Percentiles rank a stretch among this genome's conserved stretches.
phyloP scores from a whole-genome alignment of 2,329 filamentous ascomycete species.

The Phyllosticta capitalensis region DNA sequence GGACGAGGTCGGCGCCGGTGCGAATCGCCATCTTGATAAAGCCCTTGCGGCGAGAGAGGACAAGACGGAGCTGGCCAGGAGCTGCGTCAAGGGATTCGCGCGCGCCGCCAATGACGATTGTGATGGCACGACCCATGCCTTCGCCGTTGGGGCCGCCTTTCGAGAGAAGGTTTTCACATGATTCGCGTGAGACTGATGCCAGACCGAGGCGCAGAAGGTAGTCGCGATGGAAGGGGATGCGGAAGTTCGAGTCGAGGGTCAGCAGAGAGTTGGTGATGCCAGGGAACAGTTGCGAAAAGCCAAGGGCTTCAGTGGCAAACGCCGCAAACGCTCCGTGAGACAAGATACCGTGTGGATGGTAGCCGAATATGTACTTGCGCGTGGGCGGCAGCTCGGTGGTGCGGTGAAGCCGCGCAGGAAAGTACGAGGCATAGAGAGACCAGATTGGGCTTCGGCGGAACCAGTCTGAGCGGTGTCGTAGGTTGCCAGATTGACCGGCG shows the following conservation, averaged over 20 bases:
- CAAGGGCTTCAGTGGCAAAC: conserved; percentile 82
- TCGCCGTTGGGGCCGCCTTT: conserved; percentile 67
- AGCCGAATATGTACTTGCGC: conserved; percentile 92
- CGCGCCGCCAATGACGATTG: conserved; percentile 89
- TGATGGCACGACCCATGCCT: conserved; percentile 91
- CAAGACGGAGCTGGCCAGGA: conserved; percentile 65
- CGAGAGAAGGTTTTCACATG: conserved; percentile 78
- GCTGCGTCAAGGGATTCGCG: conserved; percentile 84
- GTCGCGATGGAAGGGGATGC: conserved; percentile 86
- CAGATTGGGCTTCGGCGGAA: conserved; percentile 67
- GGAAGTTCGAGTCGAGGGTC: conserved; percentile 93
- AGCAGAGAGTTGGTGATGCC: conserved; percentile 90
- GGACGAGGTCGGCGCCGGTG: conserved; percentile 87
- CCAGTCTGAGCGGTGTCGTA: conserved; percentile 65
- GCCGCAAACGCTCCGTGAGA: conserved; percentile 90
- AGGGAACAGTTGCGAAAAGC: conserved; percentile 79
- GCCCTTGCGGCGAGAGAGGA: conserved; percentile 76
- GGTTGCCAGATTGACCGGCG: conserved; percentile 63
- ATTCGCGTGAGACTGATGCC: conserved; percentile 80
- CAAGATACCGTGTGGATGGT: conserved; percentile 96
- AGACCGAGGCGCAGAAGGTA: conserved; percentile 86
- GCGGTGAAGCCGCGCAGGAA: conserved; percentile 79
- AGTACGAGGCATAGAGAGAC: conserved; percentile 87
- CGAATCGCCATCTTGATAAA: conserved; percentile 91
- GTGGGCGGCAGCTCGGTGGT: conserved; percentile 69